Evolutionary conservation across 2,329 filamentous ascomycete genomes (phyloP).

Genomic region (Paraphoma chrysanthemicola): DNA sequence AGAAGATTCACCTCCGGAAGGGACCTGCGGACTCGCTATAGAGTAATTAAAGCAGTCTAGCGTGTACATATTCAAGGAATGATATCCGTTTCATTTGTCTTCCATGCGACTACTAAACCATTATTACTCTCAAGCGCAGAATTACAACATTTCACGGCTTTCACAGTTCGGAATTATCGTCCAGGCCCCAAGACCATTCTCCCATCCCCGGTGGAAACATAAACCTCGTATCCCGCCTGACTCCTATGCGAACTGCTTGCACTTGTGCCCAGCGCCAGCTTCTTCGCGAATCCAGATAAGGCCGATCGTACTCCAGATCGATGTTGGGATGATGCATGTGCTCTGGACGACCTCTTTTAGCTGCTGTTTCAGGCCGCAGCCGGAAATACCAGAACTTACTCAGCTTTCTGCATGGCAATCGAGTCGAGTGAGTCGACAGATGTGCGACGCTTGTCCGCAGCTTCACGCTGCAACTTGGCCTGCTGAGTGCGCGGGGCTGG

Average conservation of each 20-base stretch:
- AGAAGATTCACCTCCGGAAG: conserved; percentile 29
- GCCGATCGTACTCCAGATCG: background rate
- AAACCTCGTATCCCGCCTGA: background rate
- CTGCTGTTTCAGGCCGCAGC: no score
- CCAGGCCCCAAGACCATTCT: background rate
- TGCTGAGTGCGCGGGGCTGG: background rate
- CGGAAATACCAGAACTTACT: background rate
- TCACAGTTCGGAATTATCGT: background rate
- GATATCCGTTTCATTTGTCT: conserved; percentile 29
- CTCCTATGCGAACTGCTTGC: background rate
- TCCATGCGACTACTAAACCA: background rate
- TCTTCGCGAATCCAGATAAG: background rate
- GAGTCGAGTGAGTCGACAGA: conserved; percentile 1
- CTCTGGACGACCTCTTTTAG: background rate
- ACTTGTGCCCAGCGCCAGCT: background rate
- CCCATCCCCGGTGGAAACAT: background rate
- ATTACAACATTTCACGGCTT: no score
- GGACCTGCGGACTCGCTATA: conserved; percentile 22
- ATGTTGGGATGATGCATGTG: background rate
- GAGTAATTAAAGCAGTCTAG: background rate
- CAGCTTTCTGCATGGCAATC: conserved; percentile 1
- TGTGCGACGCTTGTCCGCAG: background rate
- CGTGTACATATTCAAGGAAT: conserved; percentile 31
- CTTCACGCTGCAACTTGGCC: background rate
- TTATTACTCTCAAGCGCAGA: background rate